A percentile compares a stretch with the other conserved stretches of the same genome.
phyloP scores from a whole-genome alignment of 176 grass and related monocot species.

The Eremochloa ophiuroides region DNA sequence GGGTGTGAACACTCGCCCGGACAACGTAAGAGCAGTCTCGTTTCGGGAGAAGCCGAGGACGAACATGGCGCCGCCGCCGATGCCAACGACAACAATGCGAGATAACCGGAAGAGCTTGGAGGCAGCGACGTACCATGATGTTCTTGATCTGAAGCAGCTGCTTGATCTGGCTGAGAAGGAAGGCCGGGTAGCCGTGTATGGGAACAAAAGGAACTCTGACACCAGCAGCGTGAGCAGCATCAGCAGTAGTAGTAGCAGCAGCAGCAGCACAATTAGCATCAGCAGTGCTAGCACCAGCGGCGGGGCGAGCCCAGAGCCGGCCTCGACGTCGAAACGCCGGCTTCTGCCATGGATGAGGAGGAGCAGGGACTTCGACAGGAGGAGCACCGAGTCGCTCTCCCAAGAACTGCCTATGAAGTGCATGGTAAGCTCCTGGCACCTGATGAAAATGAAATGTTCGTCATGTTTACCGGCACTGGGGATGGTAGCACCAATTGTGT shows the following conservation, averaged over 20 bases:
- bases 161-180: conserved; percentile 48
- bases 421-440: conserved; percentile 13
- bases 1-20: conserved; percentile 2
- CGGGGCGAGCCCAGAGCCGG: conserved; percentile 50
- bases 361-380: conserved; percentile 48
- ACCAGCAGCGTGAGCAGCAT: conserved; percentile 42
- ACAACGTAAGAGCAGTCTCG: neutral
- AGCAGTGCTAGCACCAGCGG: conserved; percentile 50
- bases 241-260: conserved; percentile 34
- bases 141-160: conserved; percentile 50
- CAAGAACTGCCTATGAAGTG: conserved; percentile 33
- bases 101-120: conserved; percentile 15
- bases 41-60: conserved; percentile 25
- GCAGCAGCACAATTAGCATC: conserved; percentile 33
- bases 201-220: conserved; percentile 29
- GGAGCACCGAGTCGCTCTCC: conserved; percentile 23
- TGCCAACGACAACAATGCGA: neutral
- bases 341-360: conserved; percentile 44
- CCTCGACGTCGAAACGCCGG: conserved; percentile 41
- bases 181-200: conserved; percentile 32
- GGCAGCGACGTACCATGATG: conserved; percentile 12
- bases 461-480: neutral
- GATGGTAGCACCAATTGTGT: neutral
- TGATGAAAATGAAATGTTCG: neutral
- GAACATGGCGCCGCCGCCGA: neutral